phyloP scores from a whole-genome alignment of 2,329 filamentous ascomycete species.

The Claviceps pazoutovae region DNA sequence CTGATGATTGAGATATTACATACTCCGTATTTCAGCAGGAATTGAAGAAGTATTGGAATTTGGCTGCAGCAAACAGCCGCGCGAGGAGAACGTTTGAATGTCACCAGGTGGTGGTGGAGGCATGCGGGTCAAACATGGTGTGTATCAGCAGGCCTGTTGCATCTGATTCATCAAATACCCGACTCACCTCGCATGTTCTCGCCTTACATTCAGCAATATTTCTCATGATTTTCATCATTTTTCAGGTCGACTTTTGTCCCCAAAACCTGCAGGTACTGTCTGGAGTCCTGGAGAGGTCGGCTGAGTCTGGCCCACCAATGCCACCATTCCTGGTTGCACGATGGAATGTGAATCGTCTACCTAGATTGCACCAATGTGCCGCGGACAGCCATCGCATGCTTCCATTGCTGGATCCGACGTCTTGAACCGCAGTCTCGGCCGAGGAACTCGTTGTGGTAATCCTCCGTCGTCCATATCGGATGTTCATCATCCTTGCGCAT shows the following conservation, averaged over 20 bases:
- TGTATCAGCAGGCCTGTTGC: constrained; percentile 4
- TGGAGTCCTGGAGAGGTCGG: background rate
- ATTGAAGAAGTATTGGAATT: too few relatives aligned
- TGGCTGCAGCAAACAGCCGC: too few relatives aligned
- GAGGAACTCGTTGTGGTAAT: background rate
- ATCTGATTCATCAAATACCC: background rate
- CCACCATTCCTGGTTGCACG: background rate
- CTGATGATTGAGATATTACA: background rate
- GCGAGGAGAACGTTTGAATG: too few relatives aligned
- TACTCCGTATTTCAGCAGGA: too few relatives aligned
- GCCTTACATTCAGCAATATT: background rate
- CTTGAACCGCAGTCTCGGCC: background rate
- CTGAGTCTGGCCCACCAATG: background rate
- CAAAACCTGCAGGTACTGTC: background rate
- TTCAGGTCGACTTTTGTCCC: too few relatives aligned
- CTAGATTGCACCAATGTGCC: background rate
- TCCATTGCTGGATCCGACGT: background rate
- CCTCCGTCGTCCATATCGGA: background rate
- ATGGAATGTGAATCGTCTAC: background rate
- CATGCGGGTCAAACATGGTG: constrained; percentile 1
- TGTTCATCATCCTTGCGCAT: background rate
- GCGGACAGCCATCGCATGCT: background rate
- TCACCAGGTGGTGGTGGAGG: background rate
- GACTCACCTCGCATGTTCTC: background rate
- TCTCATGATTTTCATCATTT: too few relatives aligned